Evolutionary conservation across 345 rosid species (phyloP).

Genomic region (Aquilaria malaccensis): DNA sequence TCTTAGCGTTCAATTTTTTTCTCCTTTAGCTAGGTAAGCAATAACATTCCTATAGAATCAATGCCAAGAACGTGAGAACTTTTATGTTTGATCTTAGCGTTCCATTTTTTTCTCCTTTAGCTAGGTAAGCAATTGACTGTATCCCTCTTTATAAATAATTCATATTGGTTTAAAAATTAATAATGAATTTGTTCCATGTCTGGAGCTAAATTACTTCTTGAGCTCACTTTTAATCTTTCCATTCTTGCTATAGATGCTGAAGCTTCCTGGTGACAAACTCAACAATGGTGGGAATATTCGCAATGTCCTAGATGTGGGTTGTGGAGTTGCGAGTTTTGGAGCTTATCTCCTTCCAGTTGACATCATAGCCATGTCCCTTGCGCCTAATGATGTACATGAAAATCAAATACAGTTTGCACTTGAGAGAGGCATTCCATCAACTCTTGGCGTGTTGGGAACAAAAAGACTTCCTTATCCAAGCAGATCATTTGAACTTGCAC

Average conservation of each 20-base stretch:
- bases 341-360: slow-evolving; percentile 86
- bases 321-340: slow-evolving; percentile 99
- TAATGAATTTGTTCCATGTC: neutral
- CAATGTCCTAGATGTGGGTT: slow-evolving; percentile 94
- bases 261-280: slow-evolving; percentile 83
- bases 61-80: slow-evolving; percentile 1
- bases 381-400: slow-evolving; percentile 97
- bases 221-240: slow-evolving; percentile 10
- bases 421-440: slow-evolving; percentile 92
- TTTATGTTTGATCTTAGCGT: neutral
- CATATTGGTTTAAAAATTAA: too few relatives aligned
- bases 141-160: neutral
- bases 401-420: slow-evolving; percentile 97
- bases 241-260: slow-evolving; percentile 76
- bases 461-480: slow-evolving; percentile 97
- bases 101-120: neutral
- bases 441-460: slow-evolving; percentile 93
- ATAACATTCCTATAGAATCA: neutral
- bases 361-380: slow-evolving; percentile 88
- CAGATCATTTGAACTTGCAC: slow-evolving; percentile 94
- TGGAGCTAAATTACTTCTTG: slow-evolving; percentile 6
- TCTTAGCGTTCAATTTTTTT: too few relatives aligned
- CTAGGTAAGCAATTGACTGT: neutral
- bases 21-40: too few relatives aligned
- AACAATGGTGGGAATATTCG: slow-evolving; percentile 73